Evolutionary conservation across 805 yeast species (phyloP), one percentile per base, ranked within the genome.

Genomic region (Saturnispora zaruensis): DNA sequence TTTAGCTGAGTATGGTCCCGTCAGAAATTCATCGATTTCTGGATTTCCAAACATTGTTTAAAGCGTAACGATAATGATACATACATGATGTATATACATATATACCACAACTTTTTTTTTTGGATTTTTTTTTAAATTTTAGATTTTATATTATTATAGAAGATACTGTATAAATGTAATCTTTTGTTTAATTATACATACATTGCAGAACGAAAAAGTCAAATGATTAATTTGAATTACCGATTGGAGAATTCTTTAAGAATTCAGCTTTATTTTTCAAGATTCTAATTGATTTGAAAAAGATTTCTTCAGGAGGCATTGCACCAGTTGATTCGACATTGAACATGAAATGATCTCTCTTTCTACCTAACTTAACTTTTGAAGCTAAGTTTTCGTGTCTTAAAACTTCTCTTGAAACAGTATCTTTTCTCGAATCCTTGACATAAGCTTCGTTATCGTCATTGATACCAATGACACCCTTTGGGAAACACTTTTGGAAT

Each of bases 311-410:
- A 21, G 99, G 96, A 14, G 88, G 74, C 96, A 93, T 90, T 40
- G 97, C 96, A 37, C 99, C 98, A 2, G 96, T 83, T 50, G 91
- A 82, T 69, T 93, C 99, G 44, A 93, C 89, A 60, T 89, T 87
- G 73, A 88, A 93, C 47, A 93, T 87, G 66, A 93, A 93, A 61
- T 93, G 96, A 65, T 86, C 93, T 67, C 96, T 82, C 57, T 76
- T 76, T 68, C 99, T 81, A 41, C 98, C 99, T 49, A 93, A 75
- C 67, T 84, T 85, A 50, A 93, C 97, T 60, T 87, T 86, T 38
- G 85, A 95, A 44, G 82, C 74, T 60, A 93, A 93, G 66, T 93
- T 96, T 47, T 81, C 85, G 67, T 93, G 96, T 67, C 99, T 81
- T 59, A 93, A 75, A 11, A 90, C 97, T 68, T 93, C 99, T 69